Percentiles rank a stretch among this genome's conserved stretches.
Conservation (phyloP, 352 stramenopile genomes). For the Pilasporangium apinafurcum region DNA sequence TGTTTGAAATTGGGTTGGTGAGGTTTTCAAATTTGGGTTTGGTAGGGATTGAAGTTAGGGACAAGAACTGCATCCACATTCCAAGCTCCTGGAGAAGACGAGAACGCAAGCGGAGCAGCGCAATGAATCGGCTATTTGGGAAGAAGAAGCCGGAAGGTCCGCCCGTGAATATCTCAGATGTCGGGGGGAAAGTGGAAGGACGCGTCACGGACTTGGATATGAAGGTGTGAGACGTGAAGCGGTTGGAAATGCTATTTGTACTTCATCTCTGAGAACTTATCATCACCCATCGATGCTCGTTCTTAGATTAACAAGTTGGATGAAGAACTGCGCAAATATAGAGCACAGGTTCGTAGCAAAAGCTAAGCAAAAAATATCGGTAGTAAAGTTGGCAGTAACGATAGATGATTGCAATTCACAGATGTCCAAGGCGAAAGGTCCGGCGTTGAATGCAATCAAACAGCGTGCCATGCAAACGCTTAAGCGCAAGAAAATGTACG, state of each 20-base stretch:
- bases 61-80: too few relatives aligned
- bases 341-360: constrained; percentile 32
- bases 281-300: too few relatives aligned
- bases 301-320: constrained; percentile 73
- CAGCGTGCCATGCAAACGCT: constrained; percentile 82
- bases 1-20: too few relatives aligned
- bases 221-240: constrained; percentile 35
- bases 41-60: too few relatives aligned
- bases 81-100: too few relatives aligned
- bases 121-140: constrained; percentile 83
- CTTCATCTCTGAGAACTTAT: neutral
- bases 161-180: constrained; percentile 71
- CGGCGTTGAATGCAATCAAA: constrained; percentile 69
- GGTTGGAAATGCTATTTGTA: neutral
- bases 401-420: too few relatives aligned
- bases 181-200: constrained; percentile 67
- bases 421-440: constrained; percentile 71
- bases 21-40: too few relatives aligned
- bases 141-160: constrained; percentile 76
- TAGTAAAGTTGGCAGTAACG: neutral
- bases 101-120: neutral
- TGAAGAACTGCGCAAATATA: constrained; percentile 78
- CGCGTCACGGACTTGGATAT: constrained; percentile 71
- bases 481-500: constrained; percentile 88
- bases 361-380: neutral